A percentile compares a stretch with the other conserved stretches of the same genome.
Evolutionary conservation across 257 asterid genomes (phyloP).

Genomic region (Rehmannia glutinosa): DNA sequence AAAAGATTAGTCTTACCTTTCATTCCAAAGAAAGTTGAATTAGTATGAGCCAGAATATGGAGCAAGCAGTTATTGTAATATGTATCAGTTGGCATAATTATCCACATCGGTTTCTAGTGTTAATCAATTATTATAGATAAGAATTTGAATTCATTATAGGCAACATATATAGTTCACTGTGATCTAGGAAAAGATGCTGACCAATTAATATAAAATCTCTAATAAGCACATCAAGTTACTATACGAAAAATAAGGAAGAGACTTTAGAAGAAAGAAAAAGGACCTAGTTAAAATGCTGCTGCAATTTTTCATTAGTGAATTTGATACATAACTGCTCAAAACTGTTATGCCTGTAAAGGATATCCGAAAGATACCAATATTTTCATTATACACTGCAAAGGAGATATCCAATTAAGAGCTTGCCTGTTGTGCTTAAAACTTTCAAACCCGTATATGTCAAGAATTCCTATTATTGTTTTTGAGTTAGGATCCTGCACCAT

Average conservation of each 20-base stretch:
- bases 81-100: too few relatives aligned
- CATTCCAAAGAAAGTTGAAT: too few relatives aligned
- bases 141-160: too few relatives aligned
- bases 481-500: conserved; percentile 99
- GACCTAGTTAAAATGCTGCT: conserved; percentile 99
- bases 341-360: conserved; percentile 38
- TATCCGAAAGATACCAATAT: conserved; percentile 26
- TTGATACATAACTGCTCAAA: conserved; percentile 99
- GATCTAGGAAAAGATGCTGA: too few relatives aligned
- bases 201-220: conserved; percentile 22
- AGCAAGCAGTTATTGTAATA: too few relatives aligned
- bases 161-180: too few relatives aligned
- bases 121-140: too few relatives aligned
- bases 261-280: conserved; percentile 15
- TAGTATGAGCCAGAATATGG: too few relatives aligned
- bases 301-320: conserved; percentile 96
- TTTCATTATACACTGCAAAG: not conserved
- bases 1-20: too few relatives aligned
- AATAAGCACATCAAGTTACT: conserved; percentile 18
- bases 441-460: conserved; percentile 97
- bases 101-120: too few relatives aligned
- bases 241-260: conserved; percentile 12
- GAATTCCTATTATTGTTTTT: conserved; percentile 92
- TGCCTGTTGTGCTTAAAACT: conserved; percentile 85
- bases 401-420: conserved; percentile 18